phyloP scores from a whole-genome alignment of 352 stramenopile genomes.

The Pilasporangium apinafurcum region DNA sequence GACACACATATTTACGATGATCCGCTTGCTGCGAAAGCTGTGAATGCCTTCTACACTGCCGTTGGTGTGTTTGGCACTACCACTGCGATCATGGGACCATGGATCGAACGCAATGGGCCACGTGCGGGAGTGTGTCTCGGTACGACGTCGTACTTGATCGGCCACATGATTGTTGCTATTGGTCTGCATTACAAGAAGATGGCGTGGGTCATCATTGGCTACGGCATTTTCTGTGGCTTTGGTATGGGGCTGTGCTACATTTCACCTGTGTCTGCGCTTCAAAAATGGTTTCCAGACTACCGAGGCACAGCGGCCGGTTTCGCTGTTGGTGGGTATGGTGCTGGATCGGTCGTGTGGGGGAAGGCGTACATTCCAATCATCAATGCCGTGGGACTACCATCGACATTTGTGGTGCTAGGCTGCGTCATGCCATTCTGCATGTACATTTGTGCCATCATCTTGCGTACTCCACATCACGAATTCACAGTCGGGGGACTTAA shows the following conservation, averaged over 20 bases:
- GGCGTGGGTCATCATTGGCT: conserved; percentile 50
- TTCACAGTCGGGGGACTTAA: conserved; percentile 47
- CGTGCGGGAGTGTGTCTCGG: conserved; percentile 42
- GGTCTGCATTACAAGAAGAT: conserved; percentile 42
- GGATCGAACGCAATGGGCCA: conserved; percentile 59
- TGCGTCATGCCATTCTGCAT: conserved; percentile 31
- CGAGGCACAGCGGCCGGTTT: conserved; percentile 62
- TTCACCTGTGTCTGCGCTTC: conserved; percentile 60
- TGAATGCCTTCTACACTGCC: conserved; percentile 71
- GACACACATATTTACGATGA: conserved; percentile 43
- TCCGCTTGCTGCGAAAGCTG: conserved; percentile 39
- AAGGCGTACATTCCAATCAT: conserved; percentile 62
- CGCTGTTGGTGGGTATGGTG: conserved; percentile 55
- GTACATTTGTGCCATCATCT: conserved; percentile 26
- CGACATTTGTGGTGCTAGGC: conserved; percentile 43
- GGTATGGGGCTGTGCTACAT: conserved; percentile 72
- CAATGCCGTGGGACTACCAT: conserved; percentile 29
- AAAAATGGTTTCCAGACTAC: conserved; percentile 80
- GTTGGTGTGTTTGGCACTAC: conserved; percentile 56
- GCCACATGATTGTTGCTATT: conserved; percentile 41
- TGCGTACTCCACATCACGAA: conserved; percentile 37
- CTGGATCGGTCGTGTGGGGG: conserved; percentile 55
- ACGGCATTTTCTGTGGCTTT: conserved; percentile 57
- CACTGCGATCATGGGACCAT: conserved; percentile 57
- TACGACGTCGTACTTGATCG: conserved; percentile 40